Evolutionary conservation across 1,284 basidiomycete genomes (phyloP), one percentile per base, ranked within the genome.

Genomic region (Moniliophthora roreri): DNA sequence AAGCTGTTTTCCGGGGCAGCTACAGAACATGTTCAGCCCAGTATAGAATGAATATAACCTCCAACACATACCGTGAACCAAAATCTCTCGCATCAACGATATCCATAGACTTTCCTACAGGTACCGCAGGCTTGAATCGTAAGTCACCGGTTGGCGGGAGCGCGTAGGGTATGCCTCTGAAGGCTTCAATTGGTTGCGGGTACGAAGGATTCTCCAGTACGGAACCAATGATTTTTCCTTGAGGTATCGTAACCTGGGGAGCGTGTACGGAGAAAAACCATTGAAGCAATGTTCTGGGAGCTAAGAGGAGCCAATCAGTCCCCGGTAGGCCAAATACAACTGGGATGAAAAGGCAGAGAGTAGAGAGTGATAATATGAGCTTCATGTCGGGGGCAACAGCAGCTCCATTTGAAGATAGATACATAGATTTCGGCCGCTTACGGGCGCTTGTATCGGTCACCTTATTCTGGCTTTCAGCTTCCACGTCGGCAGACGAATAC

Each of bases 1-100:
- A 24, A 46, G 32, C 28, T 46, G 44, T 46, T 46, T 46, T 4
- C 44, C 44, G 8, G 44, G 44, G 18, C 44, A 46, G 24, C 44
- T 46, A 18, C 6, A 32, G 4, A 28, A 18, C 8, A 15, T 40
- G 38, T 40, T 40, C 20, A 11, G n/a, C n/a, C n/a, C n/a, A n/a
- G 20, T 11, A 21, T 21, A 13, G 20, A 16, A 42, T 6, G 15
- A 6, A 20, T 42, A 28, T n/a, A 4, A 24, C 24, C 44, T 20
- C 8, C n/a, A 21, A 40, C 38, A 28, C 44, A 24, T 24, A 46
- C 44, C 44, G 24, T 26, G 44, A 24, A 3, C 44, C 44, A 46
- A 46, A 46, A 8, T 24, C 24, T 16, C 7, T 8, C 16, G 44
- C 44, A 10, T 46, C 24, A 7, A 46, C 4, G 3, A 24, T 46